Evolutionary conservation across 805 yeast species (phyloP).

Genomic region (Isabelozyma pseudorhagii): DNA sequence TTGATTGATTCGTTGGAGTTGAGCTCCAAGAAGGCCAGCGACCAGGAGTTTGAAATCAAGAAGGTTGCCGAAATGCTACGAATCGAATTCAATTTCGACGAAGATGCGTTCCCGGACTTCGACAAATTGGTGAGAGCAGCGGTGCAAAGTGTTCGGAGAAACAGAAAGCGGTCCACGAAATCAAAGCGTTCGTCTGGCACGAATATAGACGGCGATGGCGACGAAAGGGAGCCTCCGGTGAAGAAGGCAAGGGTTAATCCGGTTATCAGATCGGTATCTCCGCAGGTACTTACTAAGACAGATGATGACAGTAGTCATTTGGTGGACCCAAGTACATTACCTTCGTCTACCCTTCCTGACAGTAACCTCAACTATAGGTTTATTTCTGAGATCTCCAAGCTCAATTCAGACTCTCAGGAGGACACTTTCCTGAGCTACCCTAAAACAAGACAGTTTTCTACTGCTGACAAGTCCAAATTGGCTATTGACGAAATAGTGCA

Average conservation of each 20-base stretch:
- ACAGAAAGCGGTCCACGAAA: constrained; percentile 63
- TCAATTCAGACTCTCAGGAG: constrained; percentile 32
- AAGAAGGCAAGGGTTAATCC: constrained; percentile 5
- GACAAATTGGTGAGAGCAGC: constrained; percentile 91
- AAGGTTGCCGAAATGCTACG: constrained; percentile 76
- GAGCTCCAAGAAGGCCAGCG: constrained; percentile 77
- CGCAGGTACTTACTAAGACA: background rate
- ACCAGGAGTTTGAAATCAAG: constrained; percentile 80
- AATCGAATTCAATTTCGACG: constrained; percentile 71
- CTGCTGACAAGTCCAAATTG: constrained; percentile 39
- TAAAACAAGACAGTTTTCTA: constrained; percentile 21
- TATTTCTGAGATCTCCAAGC: constrained; percentile 32
- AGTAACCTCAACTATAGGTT: constrained; percentile 10
- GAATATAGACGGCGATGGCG: background rate
- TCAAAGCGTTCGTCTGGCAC: constrained; percentile 10
- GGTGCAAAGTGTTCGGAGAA: constrained; percentile 87
- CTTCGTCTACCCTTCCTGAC: background rate
- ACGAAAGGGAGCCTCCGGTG: constrained; percentile 1
- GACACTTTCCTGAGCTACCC: constrained; percentile 35
- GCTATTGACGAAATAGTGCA: constrained; percentile 48
- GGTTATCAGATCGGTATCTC: background rate
- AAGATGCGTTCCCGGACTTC: constrained; percentile 62
- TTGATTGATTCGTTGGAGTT: constrained; percentile 73
- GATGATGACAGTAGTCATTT: background rate
- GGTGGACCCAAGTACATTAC: background rate